These are phyloP conservation scores for Solanum rostratum DNA, from an alignment of 257 asterid species.

Conservation along the genomic window DNA sequence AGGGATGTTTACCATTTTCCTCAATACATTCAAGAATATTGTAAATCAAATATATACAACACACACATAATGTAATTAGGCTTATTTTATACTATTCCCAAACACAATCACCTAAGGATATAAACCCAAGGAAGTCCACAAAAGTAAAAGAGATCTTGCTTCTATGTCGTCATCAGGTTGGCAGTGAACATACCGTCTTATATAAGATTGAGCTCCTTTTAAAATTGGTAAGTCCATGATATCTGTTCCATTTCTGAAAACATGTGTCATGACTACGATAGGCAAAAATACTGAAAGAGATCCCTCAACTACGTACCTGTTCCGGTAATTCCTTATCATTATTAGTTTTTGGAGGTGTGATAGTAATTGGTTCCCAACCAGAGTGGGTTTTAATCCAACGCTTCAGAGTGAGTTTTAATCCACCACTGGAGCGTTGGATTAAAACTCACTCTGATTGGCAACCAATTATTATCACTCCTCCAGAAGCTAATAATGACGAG, in stretches of 20 bases:
- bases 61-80: neutral
- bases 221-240: neutral
- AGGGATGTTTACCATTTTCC: neutral
- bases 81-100: neutral
- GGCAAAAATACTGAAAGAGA: neutral
- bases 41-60: neutral
- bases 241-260: neutral
- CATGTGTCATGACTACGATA: neutral
- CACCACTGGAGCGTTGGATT: slow-evolving; percentile 36
- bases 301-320: neutral
- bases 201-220: neutral
- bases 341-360: slow-evolving; percentile 13
- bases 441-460: slow-evolving; percentile 24
- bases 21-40: neutral
- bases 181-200: neutral
- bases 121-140: neutral
- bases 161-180: neutral
- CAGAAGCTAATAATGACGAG: slow-evolving; percentile 5
- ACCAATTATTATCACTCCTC: slow-evolving; percentile 24
- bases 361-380: slow-evolving; percentile 39
- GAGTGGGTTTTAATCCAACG: slow-evolving; percentile 23
- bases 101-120: neutral
- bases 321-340: neutral
- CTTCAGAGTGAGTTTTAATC: too few relatives aligned
- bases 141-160: neutral